phyloP scores from a whole-genome alignment of 805 yeast genomes.

The Pichia californica region DNA sequence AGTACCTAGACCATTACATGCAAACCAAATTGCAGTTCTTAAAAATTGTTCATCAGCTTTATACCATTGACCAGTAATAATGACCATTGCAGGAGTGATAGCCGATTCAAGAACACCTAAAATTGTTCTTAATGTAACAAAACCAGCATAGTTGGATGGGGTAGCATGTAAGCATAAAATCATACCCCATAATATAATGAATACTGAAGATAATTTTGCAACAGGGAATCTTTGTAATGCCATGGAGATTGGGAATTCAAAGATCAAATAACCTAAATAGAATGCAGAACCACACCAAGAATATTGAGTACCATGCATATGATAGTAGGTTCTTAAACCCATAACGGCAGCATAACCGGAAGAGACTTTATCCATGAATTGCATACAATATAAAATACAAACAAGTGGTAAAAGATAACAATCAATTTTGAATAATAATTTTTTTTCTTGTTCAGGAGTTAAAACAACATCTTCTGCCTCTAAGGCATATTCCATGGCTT shows the following conservation, averaged over 20 bases:
- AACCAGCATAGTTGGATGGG: conserved; percentile 40
- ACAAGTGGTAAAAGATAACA: conserved; percentile 43
- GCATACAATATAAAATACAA: conserved; percentile 42
- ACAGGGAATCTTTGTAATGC: conserved; percentile 40
- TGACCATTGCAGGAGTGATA: conserved; percentile 32
- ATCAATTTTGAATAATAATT: conserved; percentile 38
- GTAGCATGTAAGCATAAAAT: conserved; percentile 42
- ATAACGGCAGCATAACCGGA: conserved; percentile 49
- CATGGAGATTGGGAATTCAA: conserved; percentile 46
- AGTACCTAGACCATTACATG: conserved; percentile 26
- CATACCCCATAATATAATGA: conserved; percentile 38
- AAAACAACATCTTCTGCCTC: conserved; percentile 9
- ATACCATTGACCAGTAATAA: conserved; percentile 29
- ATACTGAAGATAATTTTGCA: conserved; percentile 31
- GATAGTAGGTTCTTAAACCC: conserved; percentile 45
- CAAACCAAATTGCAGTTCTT: conserved; percentile 27
- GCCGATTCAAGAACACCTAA: conserved; percentile 39
- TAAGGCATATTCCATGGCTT: conserved; percentile 10
- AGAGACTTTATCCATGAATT: conserved; percentile 55
- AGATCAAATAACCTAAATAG: conserved; percentile 40
- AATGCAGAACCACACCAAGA: conserved; percentile 26
- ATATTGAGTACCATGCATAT: conserved; percentile 38
- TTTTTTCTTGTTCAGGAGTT: conserved; percentile 6
- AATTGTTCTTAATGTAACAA: conserved; percentile 41
- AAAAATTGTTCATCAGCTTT: conserved; percentile 28